Conservation (phyloP, 768 basidiomycete genomes). For the Lyophyllum shimeji region DNA sequence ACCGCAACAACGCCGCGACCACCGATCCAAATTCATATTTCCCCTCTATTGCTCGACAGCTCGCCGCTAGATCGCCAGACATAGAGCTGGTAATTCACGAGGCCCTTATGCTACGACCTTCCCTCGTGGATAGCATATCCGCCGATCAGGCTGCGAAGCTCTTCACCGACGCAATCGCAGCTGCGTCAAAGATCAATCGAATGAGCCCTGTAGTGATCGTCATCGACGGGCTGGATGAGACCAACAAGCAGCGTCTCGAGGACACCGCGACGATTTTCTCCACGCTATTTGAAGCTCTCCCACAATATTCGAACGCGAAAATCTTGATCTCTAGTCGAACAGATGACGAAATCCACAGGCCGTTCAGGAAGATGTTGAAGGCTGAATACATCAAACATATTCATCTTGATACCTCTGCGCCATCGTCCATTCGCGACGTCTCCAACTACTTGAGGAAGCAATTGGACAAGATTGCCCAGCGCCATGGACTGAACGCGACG, state of each 20-base stretch:
- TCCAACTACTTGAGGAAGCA: slow-evolving; percentile 5
- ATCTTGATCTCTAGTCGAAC: slow-evolving; percentile 21
- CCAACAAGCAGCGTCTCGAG: slow-evolving; percentile 6
- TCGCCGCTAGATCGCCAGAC: slow-evolving; percentile 3
- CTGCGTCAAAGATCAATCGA: slow-evolving; percentile 5
- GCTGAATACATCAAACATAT: slow-evolving; percentile 16
- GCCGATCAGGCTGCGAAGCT: slow-evolving; percentile 13
- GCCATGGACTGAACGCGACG: slow-evolving; percentile 6
- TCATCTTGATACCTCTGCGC: slow-evolving; percentile 15
- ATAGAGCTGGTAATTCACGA: slow-evolving; percentile 8
- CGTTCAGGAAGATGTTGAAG: slow-evolving; percentile 10
- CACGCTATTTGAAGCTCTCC: slow-evolving; percentile 8
- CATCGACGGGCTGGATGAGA: slow-evolving; percentile 23
- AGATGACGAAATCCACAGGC: slow-evolving; percentile 17
- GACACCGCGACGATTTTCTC: slow-evolving; percentile 16
- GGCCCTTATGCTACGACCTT: slow-evolving; percentile 5
- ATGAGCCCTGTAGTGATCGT: slow-evolving; percentile 17
- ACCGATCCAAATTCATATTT: slow-evolving; percentile 17
- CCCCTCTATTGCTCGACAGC: slow-evolving; percentile 19
- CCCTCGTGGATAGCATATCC: slow-evolving; percentile 8
- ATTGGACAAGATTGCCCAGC: slow-evolving; percentile 1
- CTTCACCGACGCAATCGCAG: slow-evolving; percentile 12
- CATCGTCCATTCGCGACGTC: slow-evolving; percentile 15
- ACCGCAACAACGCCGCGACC: slow-evolving; percentile 12
- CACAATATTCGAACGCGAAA: slow-evolving; percentile 13